phyloP scores from a whole-genome alignment of 441 rosid genomes.

The Corymbia citriodora region DNA sequence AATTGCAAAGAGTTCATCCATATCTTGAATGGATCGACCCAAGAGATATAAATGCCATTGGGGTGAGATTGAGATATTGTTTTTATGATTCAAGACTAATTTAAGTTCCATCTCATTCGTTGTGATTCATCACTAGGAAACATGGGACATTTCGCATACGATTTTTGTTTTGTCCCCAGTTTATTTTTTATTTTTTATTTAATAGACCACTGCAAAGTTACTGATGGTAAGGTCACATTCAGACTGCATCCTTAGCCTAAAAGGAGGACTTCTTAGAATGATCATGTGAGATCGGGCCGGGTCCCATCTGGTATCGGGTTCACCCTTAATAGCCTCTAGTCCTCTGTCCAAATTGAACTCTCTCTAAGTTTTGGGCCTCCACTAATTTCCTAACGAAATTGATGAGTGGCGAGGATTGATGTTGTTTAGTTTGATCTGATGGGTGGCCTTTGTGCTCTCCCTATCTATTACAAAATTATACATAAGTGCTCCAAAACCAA shows the following conservation, averaged over 20 bases:
- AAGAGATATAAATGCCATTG: fast-evolving
- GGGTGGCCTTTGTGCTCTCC: not conserved
- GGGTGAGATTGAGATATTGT: not conserved
- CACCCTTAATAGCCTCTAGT: not conserved
- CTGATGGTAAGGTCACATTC: not conserved
- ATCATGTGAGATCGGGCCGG: not conserved
- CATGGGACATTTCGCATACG: fast-evolving
- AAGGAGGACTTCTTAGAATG: not conserved
- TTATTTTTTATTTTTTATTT: fast-evolving
- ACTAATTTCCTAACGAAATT: not conserved
- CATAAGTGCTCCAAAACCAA: not conserved
- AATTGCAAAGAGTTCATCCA: fast-evolving
- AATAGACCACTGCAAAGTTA: not conserved
- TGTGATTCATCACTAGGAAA: not conserved
- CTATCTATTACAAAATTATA: not conserved
- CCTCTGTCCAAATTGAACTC: not conserved
- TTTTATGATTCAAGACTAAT: fast-evolving
- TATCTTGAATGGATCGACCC: fast-evolving
- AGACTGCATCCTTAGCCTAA: not conserved
- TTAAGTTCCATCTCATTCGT: fast-evolving
- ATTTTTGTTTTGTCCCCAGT: not conserved
- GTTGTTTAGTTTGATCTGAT: not conserved
- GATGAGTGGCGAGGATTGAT: not conserved
- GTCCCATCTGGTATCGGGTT: fast-evolving
- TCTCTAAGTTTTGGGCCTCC: not conserved